phyloP scores from a whole-genome alignment of 2,329 filamentous ascomycete genomes.

The Ascosphaera acerosa region DNA sequence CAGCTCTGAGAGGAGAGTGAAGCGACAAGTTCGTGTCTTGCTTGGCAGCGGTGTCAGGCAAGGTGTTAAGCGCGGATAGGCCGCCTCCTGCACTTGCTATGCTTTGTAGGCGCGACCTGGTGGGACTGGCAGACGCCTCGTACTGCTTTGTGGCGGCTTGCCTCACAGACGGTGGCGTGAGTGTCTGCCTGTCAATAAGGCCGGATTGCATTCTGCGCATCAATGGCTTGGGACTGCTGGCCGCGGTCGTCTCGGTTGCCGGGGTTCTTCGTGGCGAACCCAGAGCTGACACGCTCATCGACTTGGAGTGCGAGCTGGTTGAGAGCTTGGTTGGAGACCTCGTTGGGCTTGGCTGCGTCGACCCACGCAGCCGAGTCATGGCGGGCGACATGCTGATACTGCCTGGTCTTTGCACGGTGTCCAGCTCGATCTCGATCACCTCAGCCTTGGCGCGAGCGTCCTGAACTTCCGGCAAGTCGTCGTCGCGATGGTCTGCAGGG shows the following conservation, averaged over 20 bases:
- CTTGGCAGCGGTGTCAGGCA: no score
- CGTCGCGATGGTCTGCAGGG: no score
- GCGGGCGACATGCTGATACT: not conserved
- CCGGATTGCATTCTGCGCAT: not conserved
- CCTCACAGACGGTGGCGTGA: slow-evolving; percentile 5
- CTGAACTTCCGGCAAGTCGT: no score
- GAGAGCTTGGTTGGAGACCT: no score
- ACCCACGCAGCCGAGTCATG: not conserved
- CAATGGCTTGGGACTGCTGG: not conserved
- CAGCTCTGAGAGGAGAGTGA: not conserved
- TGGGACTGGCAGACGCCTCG: slow-evolving; percentile 9
- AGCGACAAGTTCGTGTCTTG: not conserved
- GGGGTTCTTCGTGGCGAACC: not conserved
- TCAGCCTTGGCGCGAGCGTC: no score
- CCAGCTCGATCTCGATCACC: not conserved
- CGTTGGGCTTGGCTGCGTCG: not conserved
- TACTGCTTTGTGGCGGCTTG: no score
- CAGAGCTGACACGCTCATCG: not conserved
- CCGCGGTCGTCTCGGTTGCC: not conserved
- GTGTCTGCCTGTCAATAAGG: slow-evolving; percentile 8
- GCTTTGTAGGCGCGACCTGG: slow-evolving; percentile 5
- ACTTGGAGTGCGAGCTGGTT: slow-evolving; percentile 1
- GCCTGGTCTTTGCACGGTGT: not conserved
- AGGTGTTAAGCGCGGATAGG: no score
- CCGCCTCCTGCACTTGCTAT: slow-evolving; percentile 4